Evolutionary conservation across 768 basidiomycete species (phyloP).

Genomic region (Vararia minispora): DNA sequence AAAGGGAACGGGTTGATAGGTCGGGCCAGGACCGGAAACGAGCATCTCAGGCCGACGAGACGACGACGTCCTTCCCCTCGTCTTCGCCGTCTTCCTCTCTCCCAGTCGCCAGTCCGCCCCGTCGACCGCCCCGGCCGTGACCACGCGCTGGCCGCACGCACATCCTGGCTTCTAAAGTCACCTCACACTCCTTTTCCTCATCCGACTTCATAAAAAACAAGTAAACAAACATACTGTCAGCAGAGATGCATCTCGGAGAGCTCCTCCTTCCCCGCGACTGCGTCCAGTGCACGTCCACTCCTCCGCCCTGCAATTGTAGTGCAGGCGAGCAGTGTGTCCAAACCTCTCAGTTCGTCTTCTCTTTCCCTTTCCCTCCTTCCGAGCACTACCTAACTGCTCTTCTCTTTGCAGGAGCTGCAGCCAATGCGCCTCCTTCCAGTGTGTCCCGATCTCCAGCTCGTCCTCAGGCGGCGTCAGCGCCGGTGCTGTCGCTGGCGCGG

Average conservation of each 20-base stretch:
- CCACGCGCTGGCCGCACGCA: no score
- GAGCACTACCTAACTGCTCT: constrained; percentile 5
- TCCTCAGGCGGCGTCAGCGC: constrained; percentile 37
- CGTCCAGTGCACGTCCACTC: constrained; percentile 30
- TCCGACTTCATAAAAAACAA: no score
- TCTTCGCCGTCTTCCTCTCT: no score
- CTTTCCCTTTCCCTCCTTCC: neutral
- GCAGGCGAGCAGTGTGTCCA: constrained; percentile 46
- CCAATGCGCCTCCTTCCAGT: constrained; percentile 41
- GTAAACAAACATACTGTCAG: no score
- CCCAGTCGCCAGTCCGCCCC: no score
- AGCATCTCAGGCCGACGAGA: no score
- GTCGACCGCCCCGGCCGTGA: no score
- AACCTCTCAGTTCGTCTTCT: constrained; percentile 41
- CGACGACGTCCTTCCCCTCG: no score
- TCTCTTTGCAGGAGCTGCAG: constrained; percentile 39
- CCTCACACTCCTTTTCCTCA: no score
- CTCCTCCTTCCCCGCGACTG: constrained; percentile 23
- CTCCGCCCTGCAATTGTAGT: constrained; percentile 44
- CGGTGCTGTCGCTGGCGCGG: constrained; percentile 65
- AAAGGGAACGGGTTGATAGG: no score
- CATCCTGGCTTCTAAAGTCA: no score
- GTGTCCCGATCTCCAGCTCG: constrained; percentile 23
- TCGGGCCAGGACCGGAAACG: no score
- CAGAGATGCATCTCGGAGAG: constrained; percentile 16